Evolutionary conservation across 2,329 filamentous ascomycete genomes (phyloP).

Genomic region (Alternaria metachromatica): DNA sequence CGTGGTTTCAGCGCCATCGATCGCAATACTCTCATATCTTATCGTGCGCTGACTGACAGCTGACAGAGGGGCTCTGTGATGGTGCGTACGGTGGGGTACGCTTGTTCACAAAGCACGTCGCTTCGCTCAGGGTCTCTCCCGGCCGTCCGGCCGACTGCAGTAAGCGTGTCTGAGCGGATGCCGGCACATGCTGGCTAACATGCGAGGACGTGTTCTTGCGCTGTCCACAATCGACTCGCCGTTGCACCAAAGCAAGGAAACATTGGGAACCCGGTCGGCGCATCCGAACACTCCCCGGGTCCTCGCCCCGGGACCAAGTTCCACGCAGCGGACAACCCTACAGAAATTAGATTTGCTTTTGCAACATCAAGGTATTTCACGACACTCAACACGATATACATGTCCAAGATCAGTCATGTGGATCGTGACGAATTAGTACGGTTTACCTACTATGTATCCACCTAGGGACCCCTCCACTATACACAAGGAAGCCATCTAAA

Average conservation of each 20-base stretch:
- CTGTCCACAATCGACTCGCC: not conserved
- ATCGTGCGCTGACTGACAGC: not conserved
- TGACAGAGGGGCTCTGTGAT: not conserved
- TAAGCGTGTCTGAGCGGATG: conserved; percentile 13
- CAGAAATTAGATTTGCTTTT: not conserved
- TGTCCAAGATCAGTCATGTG: not conserved
- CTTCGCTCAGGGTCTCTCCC: conserved; percentile 18
- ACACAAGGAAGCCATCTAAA: not conserved
- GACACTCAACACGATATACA: not conserved
- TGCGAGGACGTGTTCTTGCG: not conserved
- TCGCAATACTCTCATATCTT: not conserved
- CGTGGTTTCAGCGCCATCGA: conserved; percentile 7
- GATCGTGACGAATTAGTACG: not conserved
- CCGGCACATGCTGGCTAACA: conserved; percentile 1
- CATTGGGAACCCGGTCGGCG: not conserved
- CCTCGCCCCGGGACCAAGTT: not conserved
- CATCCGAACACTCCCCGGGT: not conserved
- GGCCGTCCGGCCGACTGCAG: conserved; percentile 7
- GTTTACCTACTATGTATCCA: not conserved
- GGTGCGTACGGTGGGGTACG: conserved; percentile 9
- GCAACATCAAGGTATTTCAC: not conserved
- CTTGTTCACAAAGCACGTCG: conserved; percentile 7
- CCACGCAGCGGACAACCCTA: not conserved
- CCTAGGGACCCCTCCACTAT: not conserved
- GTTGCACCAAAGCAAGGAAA: not conserved